A percentile compares a stretch with the other conserved stretches of the same genome.
phyloP scores from a whole-genome alignment of 768 basidiomycete species.

The Suillus ampliporus region DNA sequence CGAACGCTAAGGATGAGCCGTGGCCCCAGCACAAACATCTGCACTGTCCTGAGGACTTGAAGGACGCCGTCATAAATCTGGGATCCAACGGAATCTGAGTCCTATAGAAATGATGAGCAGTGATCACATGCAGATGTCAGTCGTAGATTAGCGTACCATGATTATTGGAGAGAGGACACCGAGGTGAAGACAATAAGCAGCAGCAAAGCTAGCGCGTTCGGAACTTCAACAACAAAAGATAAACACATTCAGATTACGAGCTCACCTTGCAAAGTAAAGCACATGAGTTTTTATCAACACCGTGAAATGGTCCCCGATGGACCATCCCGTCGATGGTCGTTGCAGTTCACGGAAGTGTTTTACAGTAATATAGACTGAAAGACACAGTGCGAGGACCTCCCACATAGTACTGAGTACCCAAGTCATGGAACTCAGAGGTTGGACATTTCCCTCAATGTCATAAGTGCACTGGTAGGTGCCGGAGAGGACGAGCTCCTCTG shows the following conservation, averaged over 20 bases:
- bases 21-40: neutral
- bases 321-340: neutral
- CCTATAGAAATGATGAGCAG: neutral
- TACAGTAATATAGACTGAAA: neutral
- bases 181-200: neutral
- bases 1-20: neutral
- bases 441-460: neutral
- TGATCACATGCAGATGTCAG: neutral
- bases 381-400: neutral
- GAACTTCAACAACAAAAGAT: neutral
- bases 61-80: neutral
- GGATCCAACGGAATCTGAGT: neutral
- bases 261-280: neutral
- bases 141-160: neutral
- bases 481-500: neutral
- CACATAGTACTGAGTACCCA: neutral
- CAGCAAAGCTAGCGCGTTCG: neutral
- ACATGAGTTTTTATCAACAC: too few species aligned
- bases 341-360: neutral
- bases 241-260: neutral
- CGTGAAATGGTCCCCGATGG: neutral
- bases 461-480: neutral
- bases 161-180: neutral
- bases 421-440: neutral
- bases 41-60: neutral